A percentile compares a stretch with the other conserved stretches of the same genome.
phyloP scores from a whole-genome alignment of 257 asterid genomes.

The Solanum pennellii region DNA sequence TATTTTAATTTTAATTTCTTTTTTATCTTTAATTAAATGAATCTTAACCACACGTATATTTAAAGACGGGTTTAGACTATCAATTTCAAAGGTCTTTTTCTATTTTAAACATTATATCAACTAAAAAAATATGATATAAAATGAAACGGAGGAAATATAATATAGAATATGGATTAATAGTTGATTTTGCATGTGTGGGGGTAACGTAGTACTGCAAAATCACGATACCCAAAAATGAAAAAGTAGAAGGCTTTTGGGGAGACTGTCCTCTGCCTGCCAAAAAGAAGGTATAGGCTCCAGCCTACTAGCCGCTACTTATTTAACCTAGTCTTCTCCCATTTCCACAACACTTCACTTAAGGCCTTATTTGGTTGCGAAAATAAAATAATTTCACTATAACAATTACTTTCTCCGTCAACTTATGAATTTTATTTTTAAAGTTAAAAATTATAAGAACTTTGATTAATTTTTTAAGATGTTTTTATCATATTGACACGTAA shows the following conservation, averaged over 20 bases:
- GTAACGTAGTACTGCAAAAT: background rate
- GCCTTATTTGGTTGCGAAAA: background rate
- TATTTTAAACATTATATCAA: too few species aligned
- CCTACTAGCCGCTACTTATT: background rate
- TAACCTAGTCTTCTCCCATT: background rate
- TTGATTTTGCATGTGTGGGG: background rate
- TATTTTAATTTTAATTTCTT: background rate
- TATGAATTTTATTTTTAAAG: too few species aligned
- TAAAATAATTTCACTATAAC: too few species aligned
- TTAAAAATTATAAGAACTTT: fast-evolving
- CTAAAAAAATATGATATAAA: fast-evolving
- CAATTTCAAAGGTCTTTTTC: too few species aligned
- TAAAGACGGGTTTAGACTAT: too few species aligned
- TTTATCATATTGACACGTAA: fast-evolving
- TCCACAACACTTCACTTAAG: background rate
- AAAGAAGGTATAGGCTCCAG: background rate
- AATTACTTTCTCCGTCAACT: too few species aligned
- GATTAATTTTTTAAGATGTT: too few species aligned
- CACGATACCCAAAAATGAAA: background rate
- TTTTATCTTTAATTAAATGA: too few species aligned
- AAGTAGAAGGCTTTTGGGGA: background rate
- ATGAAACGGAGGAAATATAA: fast-evolving
- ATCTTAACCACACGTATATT: fast-evolving
- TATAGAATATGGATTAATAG: background rate
- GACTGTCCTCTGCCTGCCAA: background rate